Evolutionary conservation across 176 grass and related monocot species (phyloP).

Genomic region (Cenchrus fungigraminus): DNA sequence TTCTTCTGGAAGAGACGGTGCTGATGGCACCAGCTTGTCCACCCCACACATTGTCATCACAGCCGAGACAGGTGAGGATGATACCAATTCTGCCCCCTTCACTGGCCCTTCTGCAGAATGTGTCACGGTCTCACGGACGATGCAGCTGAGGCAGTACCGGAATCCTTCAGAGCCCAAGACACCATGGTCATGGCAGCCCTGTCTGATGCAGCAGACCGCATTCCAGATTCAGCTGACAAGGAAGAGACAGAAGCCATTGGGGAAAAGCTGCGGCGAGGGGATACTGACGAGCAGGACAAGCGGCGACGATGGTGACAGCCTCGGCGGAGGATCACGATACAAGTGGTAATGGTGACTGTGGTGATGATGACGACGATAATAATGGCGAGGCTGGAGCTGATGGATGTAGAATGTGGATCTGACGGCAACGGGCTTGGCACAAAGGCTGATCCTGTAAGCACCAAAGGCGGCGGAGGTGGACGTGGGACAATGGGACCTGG

Average conservation of each 20-base stretch:
- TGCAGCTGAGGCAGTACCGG: not conserved
- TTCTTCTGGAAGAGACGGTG: slow-evolving; percentile 38
- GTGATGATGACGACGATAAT: slow-evolving; percentile 3
- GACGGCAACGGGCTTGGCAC: slow-evolving; percentile 1
- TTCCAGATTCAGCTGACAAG: slow-evolving; percentile 14
- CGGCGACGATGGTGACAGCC: not conserved
- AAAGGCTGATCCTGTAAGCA: slow-evolving; percentile 24
- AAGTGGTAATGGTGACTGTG: not conserved
- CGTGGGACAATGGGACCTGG: slow-evolving; percentile 6
- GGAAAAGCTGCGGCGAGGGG: slow-evolving; percentile 12
- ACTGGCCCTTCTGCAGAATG: slow-evolving; percentile 6
- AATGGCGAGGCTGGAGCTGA: slow-evolving; percentile 44
- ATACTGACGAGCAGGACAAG: slow-evolving; percentile 27
- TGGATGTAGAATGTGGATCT: slow-evolving; percentile 23
- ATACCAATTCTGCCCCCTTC: not conserved
- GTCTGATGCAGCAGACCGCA: not conserved
- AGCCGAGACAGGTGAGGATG: not conserved
- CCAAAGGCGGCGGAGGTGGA: not conserved
- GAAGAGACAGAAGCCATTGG: slow-evolving; percentile 18
- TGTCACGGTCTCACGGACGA: not conserved
- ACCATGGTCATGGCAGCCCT: not conserved
- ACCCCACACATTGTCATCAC: slow-evolving; percentile 3
- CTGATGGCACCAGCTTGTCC: slow-evolving; percentile 30
- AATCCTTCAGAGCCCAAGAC: not conserved
- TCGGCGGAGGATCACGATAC: slow-evolving; percentile 14